phyloP scores from a whole-genome alignment of 208 protist species.

The Acanthamoeba triangularis region DNA sequence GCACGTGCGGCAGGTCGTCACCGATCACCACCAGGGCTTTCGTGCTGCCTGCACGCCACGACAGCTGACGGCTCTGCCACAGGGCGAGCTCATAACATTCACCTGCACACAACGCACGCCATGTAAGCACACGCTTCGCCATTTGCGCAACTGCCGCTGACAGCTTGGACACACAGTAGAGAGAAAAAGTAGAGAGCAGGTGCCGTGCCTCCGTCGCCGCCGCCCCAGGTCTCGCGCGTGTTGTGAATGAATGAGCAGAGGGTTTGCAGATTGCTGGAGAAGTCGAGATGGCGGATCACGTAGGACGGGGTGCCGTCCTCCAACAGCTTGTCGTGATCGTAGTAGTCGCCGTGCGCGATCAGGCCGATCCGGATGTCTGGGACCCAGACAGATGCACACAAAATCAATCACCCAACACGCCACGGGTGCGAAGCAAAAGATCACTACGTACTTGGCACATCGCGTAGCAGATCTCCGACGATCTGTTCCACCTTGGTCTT shows the following conservation, averaged over 20 bases:
- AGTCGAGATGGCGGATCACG: background rate
- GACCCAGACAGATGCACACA: background rate
- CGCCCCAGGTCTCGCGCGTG: background rate
- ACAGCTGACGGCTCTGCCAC: background rate
- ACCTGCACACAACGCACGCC: too few relatives aligned
- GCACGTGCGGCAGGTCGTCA: background rate
- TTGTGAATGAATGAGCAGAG: slow-evolving; percentile 23
- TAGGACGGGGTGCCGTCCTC: background rate
- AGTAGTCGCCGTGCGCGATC: slow-evolving; percentile 42
- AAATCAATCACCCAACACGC: background rate
- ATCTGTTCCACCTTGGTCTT: slow-evolving; percentile 47
- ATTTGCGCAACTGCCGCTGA: too few relatives aligned
- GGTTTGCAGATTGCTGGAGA: background rate
- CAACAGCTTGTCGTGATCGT: background rate
- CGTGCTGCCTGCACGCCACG: background rate
- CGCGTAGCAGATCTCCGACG: background rate
- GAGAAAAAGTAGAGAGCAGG: background rate
- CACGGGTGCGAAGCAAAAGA: background rate
- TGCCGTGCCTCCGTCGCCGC: background rate
- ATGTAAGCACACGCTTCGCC: too few relatives aligned
- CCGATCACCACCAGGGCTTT: slow-evolving; percentile 37
- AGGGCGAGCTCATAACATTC: slow-evolving; percentile 43
- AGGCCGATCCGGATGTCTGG: background rate
- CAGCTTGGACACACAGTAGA: too few relatives aligned
- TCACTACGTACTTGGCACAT: slow-evolving; percentile 2